phyloP scores from a whole-genome alignment of 441 rosid genomes.

The Euphorbia celastroides region DNA sequence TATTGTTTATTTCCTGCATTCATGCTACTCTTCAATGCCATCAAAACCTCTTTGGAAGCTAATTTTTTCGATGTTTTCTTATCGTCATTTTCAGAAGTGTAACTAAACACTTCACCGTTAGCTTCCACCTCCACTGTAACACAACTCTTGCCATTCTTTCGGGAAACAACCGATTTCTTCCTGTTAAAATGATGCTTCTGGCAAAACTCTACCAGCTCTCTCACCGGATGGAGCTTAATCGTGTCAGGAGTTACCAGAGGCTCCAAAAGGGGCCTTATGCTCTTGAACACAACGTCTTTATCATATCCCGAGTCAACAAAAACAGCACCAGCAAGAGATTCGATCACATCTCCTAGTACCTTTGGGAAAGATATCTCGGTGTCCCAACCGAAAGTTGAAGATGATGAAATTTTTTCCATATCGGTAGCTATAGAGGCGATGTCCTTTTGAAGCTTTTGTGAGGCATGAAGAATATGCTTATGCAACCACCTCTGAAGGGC shows the following conservation, averaged over 20 bases:
- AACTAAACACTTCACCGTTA: constrained; percentile 27
- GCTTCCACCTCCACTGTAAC: constrained; percentile 52
- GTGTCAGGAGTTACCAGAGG: constrained; percentile 70
- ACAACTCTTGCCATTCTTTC: constrained; percentile 23
- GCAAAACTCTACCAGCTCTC: constrained; percentile 57
- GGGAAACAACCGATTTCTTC: constrained; percentile 16
- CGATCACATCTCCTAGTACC: constrained; percentile 93
- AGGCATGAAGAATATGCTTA: constrained; percentile 60
- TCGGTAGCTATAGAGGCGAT: constrained; percentile 30
- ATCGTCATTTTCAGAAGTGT: constrained; percentile 36
- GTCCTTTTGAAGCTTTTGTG: constrained; percentile 56
- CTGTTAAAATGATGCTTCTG: constrained; percentile 33
- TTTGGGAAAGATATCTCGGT: constrained; percentile 65
- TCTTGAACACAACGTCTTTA: constrained; percentile 48
- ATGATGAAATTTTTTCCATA: constrained; percentile 27
- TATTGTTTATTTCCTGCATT: neutral
- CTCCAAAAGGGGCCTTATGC: constrained; percentile 70
- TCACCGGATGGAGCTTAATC: constrained; percentile 49
- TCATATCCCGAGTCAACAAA: constrained; percentile 68
- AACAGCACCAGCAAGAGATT: constrained; percentile 88
- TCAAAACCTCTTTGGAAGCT: constrained; percentile 55
- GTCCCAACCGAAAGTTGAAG: constrained; percentile 72
- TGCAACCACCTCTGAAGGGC: constrained; percentile 53
- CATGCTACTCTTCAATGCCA: constrained; percentile 33
- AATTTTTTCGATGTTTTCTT: constrained; percentile 48